Conservation (phyloP, 768 basidiomycete species). For the Amanita rimosa region DNA sequence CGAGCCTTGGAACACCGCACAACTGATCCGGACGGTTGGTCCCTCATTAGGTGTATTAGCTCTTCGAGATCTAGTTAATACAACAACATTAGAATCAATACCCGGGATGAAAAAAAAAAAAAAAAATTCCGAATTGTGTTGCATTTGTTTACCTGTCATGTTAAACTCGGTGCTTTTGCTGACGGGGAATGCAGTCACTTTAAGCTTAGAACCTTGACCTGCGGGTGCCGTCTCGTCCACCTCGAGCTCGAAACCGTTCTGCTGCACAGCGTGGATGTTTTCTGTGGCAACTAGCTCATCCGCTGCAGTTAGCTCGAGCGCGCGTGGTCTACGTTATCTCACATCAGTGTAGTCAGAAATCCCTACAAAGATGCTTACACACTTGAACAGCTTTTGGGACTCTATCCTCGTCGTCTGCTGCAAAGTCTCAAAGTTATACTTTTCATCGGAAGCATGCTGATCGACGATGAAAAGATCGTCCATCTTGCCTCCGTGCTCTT, state of each 20-base stretch:
- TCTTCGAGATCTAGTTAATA: conserved; percentile 86
- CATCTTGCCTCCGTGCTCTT: conserved; percentile 15
- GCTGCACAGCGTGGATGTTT: conserved; percentile 69
- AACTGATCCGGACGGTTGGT: conserved; percentile 68
- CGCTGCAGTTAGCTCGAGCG: conserved; percentile 75
- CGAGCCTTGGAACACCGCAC: conserved; percentile 90
- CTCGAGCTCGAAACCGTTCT: conserved; percentile 85
- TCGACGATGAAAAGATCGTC: conserved; percentile 97
- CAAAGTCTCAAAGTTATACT: conserved; percentile 94
- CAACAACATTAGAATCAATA: background rate
- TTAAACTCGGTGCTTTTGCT: conserved; percentile 89
- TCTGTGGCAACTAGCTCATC: conserved; percentile 86
- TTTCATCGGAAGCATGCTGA: conserved; percentile 96
- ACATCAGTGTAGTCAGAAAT: background rate
- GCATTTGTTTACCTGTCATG: conserved; percentile 69
- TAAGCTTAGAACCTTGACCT: conserved; percentile 34
- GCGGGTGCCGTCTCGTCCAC: conserved; percentile 35
- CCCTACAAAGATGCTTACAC: conserved; percentile 13
- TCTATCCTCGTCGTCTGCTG: conserved; percentile 86
- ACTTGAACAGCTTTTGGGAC: conserved; percentile 80
- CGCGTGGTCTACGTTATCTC: conserved; percentile 45
- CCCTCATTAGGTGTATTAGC: conserved; percentile 75
- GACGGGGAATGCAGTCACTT: conserved; percentile 73
- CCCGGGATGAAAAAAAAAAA: background rate
- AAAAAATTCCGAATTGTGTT: too few species aligned